Base-by-base conservation (phyloP, 768 basidiomycete genomes). In the Lanmaoa rubissima region DNA sequence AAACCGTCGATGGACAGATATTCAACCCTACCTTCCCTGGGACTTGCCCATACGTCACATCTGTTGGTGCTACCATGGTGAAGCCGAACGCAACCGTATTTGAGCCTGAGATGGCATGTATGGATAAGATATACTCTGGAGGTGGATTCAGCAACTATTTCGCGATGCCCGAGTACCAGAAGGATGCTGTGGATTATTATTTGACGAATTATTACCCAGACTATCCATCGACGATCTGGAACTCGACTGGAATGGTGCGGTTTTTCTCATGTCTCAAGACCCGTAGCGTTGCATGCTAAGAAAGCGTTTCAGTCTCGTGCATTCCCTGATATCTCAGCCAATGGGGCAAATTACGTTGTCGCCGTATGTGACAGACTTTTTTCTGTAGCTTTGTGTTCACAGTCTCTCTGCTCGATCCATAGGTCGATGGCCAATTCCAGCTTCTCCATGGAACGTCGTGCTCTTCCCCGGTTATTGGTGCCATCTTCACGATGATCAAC, bases 121-220 rank as follows among this genome's bases (percentile, higher is more conserved):
- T 65, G 60, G 31, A 69, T 2, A 73, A 79, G 48, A 75, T 69
- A 68, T 83, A 87, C 71, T 69, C 70, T 34, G 75, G 71, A 11
- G 88, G 87, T 41, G 87, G 87, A 2, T 88, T 69, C 64, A 73
- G 77, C 60, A 75, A 69, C 75, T 71, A 73, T 53, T 80, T 81
- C 64, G 51, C 72, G 1, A 72, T 71, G 21, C 76, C 79, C 4
- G 54, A 58, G 0, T 82, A 81, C 59, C 78, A 77, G 60, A 71
- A 70, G 48, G 56, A 51, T 12, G 68, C 68, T 14, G 75, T 75
- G 43, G 48, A 64, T 43, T 48, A 60, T n/a, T 76, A 71, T 61
- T 40, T 75, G 45, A 40, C 53, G 39, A 44, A 74, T 66, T 60
- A 73, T 58, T 41, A 60, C 62, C 57, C 73, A 57, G n/a, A 58